These are phyloP conservation scores for Phalaenopsis equestris DNA, from an alignment of 106 monocot genomes.

Conservation along the genomic window DNA sequence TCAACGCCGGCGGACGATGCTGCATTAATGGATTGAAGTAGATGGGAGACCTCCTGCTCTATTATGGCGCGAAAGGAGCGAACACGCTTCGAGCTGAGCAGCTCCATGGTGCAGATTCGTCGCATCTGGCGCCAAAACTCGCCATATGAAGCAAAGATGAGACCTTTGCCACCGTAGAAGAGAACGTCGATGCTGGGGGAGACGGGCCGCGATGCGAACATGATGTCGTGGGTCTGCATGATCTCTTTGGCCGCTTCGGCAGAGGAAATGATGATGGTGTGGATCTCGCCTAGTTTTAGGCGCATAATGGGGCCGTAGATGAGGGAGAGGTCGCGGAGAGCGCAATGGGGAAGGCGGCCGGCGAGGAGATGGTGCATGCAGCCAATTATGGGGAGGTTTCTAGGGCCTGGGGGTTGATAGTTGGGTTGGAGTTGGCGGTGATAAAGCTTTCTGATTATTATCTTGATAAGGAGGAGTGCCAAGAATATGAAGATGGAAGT, in stretches of 20 bases:
- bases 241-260: constrained; percentile 8
- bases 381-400: constrained; percentile 16
- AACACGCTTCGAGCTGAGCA: constrained; percentile 14
- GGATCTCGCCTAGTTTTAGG: constrained; percentile 13
- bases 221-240: constrained; percentile 16
- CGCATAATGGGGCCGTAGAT: constrained; percentile 13
- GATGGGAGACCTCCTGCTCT: constrained; percentile 3
- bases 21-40: constrained; percentile 2
- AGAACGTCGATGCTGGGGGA: not conserved
- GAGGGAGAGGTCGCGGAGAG: constrained; percentile 9
- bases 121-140: constrained; percentile 18
- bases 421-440: too few relatives aligned
- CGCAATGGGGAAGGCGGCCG: not conserved
- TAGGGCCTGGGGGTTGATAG: constrained; percentile 10
- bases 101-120: constrained; percentile 3
- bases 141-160: constrained; percentile 18
- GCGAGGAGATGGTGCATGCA: constrained; percentile 11
- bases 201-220: constrained; percentile 12
- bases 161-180: constrained; percentile 15
- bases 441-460: too few relatives aligned
- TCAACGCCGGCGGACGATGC: not conserved
- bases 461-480: too few relatives aligned
- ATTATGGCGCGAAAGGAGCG: not conserved
- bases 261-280: constrained; percentile 15
- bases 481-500: too few relatives aligned